Evolutionary conservation across 768 basidiomycete species (phyloP), one percentile per base, ranked within the genome.

Genomic region (Asterophora lycoperdoides): DNA sequence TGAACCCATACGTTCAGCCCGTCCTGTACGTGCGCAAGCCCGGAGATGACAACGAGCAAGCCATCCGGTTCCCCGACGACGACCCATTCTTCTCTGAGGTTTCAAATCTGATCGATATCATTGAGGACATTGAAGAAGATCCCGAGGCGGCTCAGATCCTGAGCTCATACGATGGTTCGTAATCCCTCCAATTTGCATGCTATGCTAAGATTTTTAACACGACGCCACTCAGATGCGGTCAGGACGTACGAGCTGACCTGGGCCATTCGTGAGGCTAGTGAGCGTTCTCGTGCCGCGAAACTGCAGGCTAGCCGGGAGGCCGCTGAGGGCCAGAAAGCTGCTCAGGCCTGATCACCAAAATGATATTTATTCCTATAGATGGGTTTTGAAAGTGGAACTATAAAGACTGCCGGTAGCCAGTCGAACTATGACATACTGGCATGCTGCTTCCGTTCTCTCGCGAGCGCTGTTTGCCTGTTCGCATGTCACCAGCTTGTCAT

Each of bases 71-170:
- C 73, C 78, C 78, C 14, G 83, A 89, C 43, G 91, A 93, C 59
- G 91, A 93, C 61, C 89, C 91, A 4, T 93, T 92, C 80, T 94
- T 94, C 79, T 93, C 92, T 18, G 93, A 95, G 68, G 77, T 81
- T 36, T 93, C 90, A 34, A 88, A 90, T 67, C 79, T 92, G 64
- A 88, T 95, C 54, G 92, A 94, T 65, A 75, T 85, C 54, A 83
- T 93, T 49, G 93, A 94, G 67, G 87, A 88, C 57, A 90, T 92
- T 46, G 90, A 92, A 67, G 86, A 89, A 62, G 86, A 91, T 54
- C 80, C 89, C 2, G 88, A 91, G 43, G 81, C 80, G 5, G 76
- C 84, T 15, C 79, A 83, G 60, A 92, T 95, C 61, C 74, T 96
- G 46, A 86, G 83, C 59, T 78, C 81, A 9, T 95, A 86, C 68